Evolutionary conservation across 805 yeast species (phyloP).

Genomic region (Sugiyamaella floridensis): DNA sequence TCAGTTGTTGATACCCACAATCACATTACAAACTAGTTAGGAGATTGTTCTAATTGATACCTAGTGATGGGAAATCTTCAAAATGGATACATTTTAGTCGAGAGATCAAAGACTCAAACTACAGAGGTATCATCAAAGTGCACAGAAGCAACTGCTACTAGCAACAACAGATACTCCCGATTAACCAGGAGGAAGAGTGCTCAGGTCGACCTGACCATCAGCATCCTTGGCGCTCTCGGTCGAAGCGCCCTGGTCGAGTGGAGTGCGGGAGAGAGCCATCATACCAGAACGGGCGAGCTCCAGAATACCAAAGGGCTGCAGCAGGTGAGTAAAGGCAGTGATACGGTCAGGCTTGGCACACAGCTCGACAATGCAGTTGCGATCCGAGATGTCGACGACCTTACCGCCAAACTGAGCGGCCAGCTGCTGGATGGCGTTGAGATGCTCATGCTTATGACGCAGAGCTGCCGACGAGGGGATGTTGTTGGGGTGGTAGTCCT

Average conservation of each 20-base stretch:
- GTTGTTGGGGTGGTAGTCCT: constrained; percentile 77
- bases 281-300: constrained; percentile 97
- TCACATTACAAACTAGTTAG: too few species aligned
- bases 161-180: not conserved
- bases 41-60: too few species aligned
- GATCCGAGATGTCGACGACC: constrained; percentile 83
- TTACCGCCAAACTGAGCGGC: constrained; percentile 88
- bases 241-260: constrained; percentile 47
- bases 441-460: constrained; percentile 87
- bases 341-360: constrained; percentile 90
- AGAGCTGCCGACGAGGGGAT: constrained; percentile 85
- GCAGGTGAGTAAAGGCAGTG: constrained; percentile 74
- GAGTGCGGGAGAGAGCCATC: constrained; percentile 98
- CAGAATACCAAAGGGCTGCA: constrained; percentile 92
- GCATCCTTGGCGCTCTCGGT: constrained; percentile 49
- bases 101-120: too few species aligned
- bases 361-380: constrained; percentile 90
- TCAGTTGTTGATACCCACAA: too few species aligned
- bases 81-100: too few species aligned
- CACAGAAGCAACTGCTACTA: not conserved
- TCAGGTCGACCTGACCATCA: constrained; percentile 68
- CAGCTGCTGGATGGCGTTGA: constrained; percentile 73
- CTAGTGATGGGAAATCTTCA: too few species aligned
- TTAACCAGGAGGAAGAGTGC: constrained; percentile 93
- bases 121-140: too few species aligned